Evolutionary conservation across 768 basidiomycete genomes (phyloP).

Genomic region (Leucosporidium creatinivorum): DNA sequence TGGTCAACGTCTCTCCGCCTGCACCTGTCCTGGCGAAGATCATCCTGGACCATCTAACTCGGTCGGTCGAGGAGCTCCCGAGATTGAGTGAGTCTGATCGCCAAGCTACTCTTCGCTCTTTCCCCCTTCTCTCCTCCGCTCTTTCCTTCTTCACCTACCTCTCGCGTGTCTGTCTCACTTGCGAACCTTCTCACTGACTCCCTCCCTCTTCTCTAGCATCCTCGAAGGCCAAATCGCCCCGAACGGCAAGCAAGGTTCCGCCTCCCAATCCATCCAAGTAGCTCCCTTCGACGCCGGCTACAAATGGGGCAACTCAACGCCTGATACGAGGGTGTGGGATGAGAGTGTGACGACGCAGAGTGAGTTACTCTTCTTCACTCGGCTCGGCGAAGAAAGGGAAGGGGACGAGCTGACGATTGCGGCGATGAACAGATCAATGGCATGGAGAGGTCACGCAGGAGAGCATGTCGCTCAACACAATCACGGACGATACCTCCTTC

Average conservation of each 20-base stretch:
- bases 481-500: constrained; percentile 26
- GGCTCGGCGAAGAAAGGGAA: no score
- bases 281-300: constrained; percentile 53
- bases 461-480: constrained; percentile 24
- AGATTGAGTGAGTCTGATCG: constrained; percentile 45
- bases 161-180: no score
- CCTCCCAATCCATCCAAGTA: constrained; percentile 69
- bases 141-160: no score
- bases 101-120: neutral
- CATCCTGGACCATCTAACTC: constrained; percentile 65
- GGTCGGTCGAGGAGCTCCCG: constrained; percentile 69
- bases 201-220: constrained; percentile 38
- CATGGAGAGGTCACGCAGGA: constrained; percentile 28
- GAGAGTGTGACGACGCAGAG: constrained; percentile 24
- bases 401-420: neutral
- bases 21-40: constrained; percentile 75
- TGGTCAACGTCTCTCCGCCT: constrained; percentile 76
- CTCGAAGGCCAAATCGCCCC: constrained; percentile 69
- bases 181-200: no score
- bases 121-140: no score
- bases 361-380: no score
- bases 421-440: constrained; percentile 4
- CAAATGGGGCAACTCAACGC: constrained; percentile 52
- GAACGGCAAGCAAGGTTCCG: constrained; percentile 49
- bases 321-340: constrained; percentile 55